These are phyloP conservation scores for Candolleomyces efflorescens DNA, from an alignment of 768 basidiomycete genomes.

Conservation along the genomic window DNA sequence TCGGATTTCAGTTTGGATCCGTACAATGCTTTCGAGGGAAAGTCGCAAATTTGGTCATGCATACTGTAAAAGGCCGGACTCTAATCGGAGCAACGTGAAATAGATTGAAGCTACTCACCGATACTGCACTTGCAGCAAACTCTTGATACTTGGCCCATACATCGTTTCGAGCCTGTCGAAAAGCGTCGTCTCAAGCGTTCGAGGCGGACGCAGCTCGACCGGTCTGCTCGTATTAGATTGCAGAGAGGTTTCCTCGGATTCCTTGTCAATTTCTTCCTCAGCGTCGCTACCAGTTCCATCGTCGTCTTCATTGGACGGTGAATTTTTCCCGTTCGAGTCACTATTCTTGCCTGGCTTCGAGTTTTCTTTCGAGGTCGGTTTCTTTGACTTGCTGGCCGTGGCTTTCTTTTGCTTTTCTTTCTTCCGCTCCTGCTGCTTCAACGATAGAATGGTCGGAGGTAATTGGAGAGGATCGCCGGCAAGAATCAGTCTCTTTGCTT, in stretches of 20 bases:
- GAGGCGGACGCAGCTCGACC: slow-evolving; percentile 44
- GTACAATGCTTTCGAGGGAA: slow-evolving; percentile 84
- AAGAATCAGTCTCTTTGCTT: slow-evolving; percentile 82
- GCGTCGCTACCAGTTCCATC: slow-evolving; percentile 4
- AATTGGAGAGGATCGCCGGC: slow-evolving; percentile 97
- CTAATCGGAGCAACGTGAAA: neutral
- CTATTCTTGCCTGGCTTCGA: neutral
- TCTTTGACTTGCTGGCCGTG: neutral
- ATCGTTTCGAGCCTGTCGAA: slow-evolving; percentile 90
- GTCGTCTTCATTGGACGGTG: slow-evolving; percentile 8
- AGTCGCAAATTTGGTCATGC: slow-evolving; percentile 81
- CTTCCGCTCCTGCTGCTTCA: slow-evolving; percentile 31
- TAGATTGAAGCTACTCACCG: slow-evolving; percentile 40
- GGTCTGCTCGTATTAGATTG: slow-evolving; percentile 10
- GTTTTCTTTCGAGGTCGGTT: neutral
- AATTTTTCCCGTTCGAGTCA: neutral
- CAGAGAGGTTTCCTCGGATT: neutral
- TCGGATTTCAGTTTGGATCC: slow-evolving; percentile 65
- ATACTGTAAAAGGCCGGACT: slow-evolving; percentile 46
- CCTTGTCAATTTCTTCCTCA: slow-evolving; percentile 4
- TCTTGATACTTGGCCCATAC: slow-evolving; percentile 80
- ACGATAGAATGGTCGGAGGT: slow-evolving; percentile 85
- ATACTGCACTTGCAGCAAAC: slow-evolving; percentile 89
- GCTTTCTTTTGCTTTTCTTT: slow-evolving; percentile 14
- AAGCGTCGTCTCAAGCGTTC: slow-evolving; percentile 80